Base-by-base conservation (phyloP, 108 stramenopile genomes). In the Fistulifera pelliculosa region DNA sequence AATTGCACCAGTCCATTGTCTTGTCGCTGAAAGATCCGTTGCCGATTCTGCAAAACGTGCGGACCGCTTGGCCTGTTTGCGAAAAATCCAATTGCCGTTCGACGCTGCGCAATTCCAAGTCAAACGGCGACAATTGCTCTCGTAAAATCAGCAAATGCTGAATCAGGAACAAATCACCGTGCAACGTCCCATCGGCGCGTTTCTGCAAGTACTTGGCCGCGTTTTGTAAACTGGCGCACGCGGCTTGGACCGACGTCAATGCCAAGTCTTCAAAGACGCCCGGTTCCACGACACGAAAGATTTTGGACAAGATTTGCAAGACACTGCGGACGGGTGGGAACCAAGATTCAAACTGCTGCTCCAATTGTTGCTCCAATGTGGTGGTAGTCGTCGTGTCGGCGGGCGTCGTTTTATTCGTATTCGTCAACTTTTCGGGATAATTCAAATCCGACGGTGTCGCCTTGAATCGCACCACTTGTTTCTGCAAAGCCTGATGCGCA, bases 191-290 rank as follows among this genome's bases (percentile, higher is more conserved):
- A 45, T 45, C 44, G 27, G 75, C 76, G 24, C 77, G 67, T 21
- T 67, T 65, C 40, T 69, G 54, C 54, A 92, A 87, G 42, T 79
- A 79, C 13, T 52, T 50, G 25, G 76, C 75, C 16, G 81, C 94
- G 56, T 92, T 85, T 50, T 79, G 77, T 22, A 94, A 70, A 58
- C 81, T 70, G 35, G 66, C 65, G n/a, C 86, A 80, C 58, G 88
- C 90, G n/a, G 81, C 76, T 41, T 88, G 85, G 18, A 94, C 86
- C 14, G 82, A 70, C 52, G 73, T 69, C 56, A 79, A 45, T 18
- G 94, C 90, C 60, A 95, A 84, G 60, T 93, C 91, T 58, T 95
- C 94, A 69, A 95, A 95, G 11, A 95, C 94, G 0, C 69, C 73
- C 0, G 85, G 79, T 61, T 89, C 92, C n/a, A 95, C 91, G 0